Base-by-base conservation (phyloP, 2,329 filamentous ascomycete species). In the Colletotrichum ledebouriae region DNA sequence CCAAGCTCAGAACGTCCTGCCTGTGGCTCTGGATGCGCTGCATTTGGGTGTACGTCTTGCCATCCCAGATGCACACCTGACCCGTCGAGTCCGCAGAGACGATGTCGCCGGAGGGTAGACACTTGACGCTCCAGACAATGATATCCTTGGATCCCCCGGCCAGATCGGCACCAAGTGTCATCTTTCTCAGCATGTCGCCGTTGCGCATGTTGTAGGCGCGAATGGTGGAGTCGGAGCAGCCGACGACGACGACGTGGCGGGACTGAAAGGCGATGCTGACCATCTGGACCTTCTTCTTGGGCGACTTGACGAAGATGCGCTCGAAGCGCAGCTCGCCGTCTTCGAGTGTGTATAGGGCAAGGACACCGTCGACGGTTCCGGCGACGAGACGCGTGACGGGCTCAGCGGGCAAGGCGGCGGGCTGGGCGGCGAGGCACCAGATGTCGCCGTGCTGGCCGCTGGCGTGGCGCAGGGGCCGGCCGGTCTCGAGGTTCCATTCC, bases 211-310 rank as follows among this genome's bases (percentile, higher is more conserved):
- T 94, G 80, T 94, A 97, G 60, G 96, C 88, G 70, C 95, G 91
- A 72, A 99, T 96, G n/a, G 90, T 93, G 79, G 94, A 94, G 81
- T 99, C 95, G n/a, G 94, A 95, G 78, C 96, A 98, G 22, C 96
- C 96, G 41, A 95, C 94, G 47, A 98, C 89, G 67, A 95, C 90
- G 39, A 90, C 89, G 75, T 95, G 88, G 65, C 92, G 89, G 72
- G 92, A 91, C 80, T 98, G 94, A 81, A 97, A 99, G 25, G 92
- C 89, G 71, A 99, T 90, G 81, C 94, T 97, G 74, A 98, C 89
- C 76, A 97, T 95, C 75, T 95, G 91, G 39, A 93, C 90, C 80
- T 92, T 94, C 82, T 95, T 97, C 34, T 91, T 91, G 2, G 92
- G 90, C 2, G 93, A 91, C 71, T 93, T 86, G 46, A 91, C 86